Conservation (phyloP, 2,329 filamentous ascomycete species). For the Fusarium sp. region DNA sequence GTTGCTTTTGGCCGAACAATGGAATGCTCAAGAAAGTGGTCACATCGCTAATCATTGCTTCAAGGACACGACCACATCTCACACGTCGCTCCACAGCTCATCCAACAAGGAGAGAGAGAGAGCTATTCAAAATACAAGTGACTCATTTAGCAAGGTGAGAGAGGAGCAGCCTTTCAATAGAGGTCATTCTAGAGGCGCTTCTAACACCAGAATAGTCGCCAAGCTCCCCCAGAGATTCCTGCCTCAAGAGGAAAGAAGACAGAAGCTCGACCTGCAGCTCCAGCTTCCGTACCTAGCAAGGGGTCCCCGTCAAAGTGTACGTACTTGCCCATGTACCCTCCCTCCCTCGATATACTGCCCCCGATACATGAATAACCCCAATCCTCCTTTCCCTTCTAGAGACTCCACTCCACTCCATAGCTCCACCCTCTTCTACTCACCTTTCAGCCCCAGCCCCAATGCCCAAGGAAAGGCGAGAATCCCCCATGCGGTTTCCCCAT, state of each 20-base stretch:
- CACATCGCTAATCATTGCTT: conserved; percentile 26
- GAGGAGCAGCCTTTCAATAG: conserved; percentile 1
- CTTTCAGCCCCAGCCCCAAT: conserved; percentile 44
- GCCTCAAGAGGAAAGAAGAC: conserved; percentile 39
- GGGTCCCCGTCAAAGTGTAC: conserved; percentile 28
- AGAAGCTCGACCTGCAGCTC: conserved; percentile 35
- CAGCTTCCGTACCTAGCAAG: conserved; percentile 28
- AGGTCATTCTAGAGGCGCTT: conserved; percentile 23
- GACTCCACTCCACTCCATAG: neutral
- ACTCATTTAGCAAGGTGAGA: conserved; percentile 23
- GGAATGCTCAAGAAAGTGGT: conserved; percentile 28
- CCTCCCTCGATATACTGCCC: conserved; percentile 29
- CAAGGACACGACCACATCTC: conserved; percentile 12
- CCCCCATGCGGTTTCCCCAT: conserved; percentile 42
- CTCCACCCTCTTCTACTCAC: conserved; percentile 35
- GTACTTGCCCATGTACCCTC: conserved; percentile 19
- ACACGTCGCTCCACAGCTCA: conserved; percentile 14
- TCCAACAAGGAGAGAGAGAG: neutral
- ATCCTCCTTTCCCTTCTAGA: conserved; percentile 25
- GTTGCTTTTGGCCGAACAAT: conserved; percentile 18
- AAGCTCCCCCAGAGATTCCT: conserved; percentile 35
- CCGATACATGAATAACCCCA: conserved; percentile 43
- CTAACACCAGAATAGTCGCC: conserved; percentile 25
- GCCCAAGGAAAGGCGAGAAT: conserved; percentile 33
- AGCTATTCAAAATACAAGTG: conserved; percentile 13